Base-by-base conservation (phyloP, 495 filamentous ascomycete genomes). In the Aspergillus nanangensis region DNA sequence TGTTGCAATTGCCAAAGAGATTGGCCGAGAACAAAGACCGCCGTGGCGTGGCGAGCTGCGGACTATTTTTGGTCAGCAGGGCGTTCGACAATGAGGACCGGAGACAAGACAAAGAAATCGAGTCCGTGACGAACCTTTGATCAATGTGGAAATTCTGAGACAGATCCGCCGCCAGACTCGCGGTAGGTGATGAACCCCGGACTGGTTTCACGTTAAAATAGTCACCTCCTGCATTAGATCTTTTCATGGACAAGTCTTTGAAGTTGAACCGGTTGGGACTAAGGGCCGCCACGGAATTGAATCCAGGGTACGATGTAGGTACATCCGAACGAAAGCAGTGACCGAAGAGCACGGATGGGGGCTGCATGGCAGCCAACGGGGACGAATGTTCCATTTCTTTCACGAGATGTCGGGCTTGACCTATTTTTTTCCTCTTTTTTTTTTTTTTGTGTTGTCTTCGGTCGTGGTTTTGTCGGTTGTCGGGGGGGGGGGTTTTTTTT, bases 61-160 rank as follows among this genome's bases (percentile, higher is more conserved):
- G 93, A 67, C 93, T 98, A 69, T 57, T 49, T 57, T 61, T 58
- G 60, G 63, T 68, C 38, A 67, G 56, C 47, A 45, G 23, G 44
- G 8, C 55, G 44, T 44, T 24, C 8, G 10, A 25, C 17, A 17
- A 25, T 4, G 38, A n/a, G 2, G n/a, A 7, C n/a, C 34, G 44
- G 19, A 14, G 25, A 42, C 25, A 27, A 41, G 34, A 47, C 31
- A 19, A 46, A 44, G 29, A 21, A 24, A 5, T 44, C 17, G 25
- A 32, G 23, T 22, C 22, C 8, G 19, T 3, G 38, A 50, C 73
- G 65, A 63, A 95, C 91, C 89, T 94, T 52, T 84, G 83, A 60
- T 95, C 90, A 57, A 95, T 83, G 53, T 90, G 90, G 57, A 97
- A 95, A 72, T 96, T 98, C 62, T 95, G 90, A 35, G 90, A 96